Percentiles rank a stretch among this genome's conserved stretches.
Conservation (phyloP, 192 early-diverging fungal species). For the Coemansia sp. region DNA sequence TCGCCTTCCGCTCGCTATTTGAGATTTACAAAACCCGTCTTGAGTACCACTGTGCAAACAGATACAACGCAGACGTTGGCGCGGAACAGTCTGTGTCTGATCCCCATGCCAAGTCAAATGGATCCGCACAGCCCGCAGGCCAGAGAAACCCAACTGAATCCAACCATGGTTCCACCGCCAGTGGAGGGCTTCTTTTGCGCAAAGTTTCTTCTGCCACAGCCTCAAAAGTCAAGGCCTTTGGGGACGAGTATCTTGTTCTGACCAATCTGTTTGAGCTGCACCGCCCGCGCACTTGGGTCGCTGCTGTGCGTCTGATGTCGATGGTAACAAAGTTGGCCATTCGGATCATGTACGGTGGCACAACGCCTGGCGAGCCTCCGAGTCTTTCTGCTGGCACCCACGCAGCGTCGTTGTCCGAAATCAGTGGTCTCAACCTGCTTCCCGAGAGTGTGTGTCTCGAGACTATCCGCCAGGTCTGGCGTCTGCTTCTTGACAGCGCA, state of each 20-base stretch:
- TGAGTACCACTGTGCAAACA: slow-evolving; percentile 45
- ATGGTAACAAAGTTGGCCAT: slow-evolving; percentile 50
- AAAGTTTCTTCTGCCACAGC: neutral
- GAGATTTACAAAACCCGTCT: slow-evolving; percentile 48
- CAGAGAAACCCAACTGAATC: neutral
- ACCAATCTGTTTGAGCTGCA: slow-evolving; percentile 46
- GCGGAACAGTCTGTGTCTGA: neutral
- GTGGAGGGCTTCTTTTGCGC: slow-evolving; percentile 5
- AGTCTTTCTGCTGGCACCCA: slow-evolving; percentile 44
- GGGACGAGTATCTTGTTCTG: slow-evolving; percentile 49
- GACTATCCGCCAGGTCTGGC: slow-evolving; percentile 47
- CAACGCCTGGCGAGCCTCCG: slow-evolving; percentile 21
- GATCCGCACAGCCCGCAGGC: neutral
- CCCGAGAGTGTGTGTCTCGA: slow-evolving; percentile 51
- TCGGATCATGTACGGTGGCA: slow-evolving; percentile 49
- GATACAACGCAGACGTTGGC: slow-evolving; percentile 19
- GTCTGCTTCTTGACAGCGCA: slow-evolving; percentile 47
- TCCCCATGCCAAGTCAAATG: neutral
- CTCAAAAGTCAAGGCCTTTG: slow-evolving; percentile 26
- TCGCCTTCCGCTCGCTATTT: slow-evolving; percentile 48
- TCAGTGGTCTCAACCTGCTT: slow-evolving; percentile 39
- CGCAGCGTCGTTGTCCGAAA: slow-evolving; percentile 47
- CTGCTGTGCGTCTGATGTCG: slow-evolving; percentile 46
- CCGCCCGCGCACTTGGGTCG: slow-evolving; percentile 52
- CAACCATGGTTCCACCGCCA: neutral